Conservation (phyloP, 1,284 basidiomycete species). For the Sporisorium iseilematis-ciliati region DNA sequence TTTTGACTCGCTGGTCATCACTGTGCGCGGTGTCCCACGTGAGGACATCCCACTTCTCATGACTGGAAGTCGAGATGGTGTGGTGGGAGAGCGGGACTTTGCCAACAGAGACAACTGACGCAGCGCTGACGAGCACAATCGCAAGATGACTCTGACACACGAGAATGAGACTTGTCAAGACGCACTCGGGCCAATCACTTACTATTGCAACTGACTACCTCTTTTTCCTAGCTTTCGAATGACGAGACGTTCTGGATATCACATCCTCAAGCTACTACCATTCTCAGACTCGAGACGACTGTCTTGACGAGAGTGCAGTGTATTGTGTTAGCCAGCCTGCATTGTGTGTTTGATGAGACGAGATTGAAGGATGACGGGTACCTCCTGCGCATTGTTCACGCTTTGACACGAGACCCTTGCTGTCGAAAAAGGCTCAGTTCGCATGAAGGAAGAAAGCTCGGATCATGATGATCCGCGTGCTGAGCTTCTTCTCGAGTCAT, state of each 20-base stretch:
- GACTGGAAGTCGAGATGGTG: background rate
- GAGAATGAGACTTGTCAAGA: too few species aligned
- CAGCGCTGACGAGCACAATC: background rate
- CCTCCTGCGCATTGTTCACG: background rate
- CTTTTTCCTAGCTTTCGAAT: too few species aligned
- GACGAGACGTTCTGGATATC: too few species aligned
- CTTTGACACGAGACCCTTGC: background rate
- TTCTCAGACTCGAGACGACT: too few species aligned
- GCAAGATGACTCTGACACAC: too few species aligned
- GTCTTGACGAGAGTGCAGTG: too few species aligned
- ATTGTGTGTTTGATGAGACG: background rate
- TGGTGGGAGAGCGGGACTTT: background rate
- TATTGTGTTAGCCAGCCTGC: too few species aligned
- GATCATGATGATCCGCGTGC: conserved; percentile 2
- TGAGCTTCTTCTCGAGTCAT: background rate
- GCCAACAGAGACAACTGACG: background rate
- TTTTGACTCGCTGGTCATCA: conserved; percentile 11
- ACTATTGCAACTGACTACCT: too few species aligned
- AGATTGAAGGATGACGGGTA: background rate
- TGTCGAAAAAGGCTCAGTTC: background rate
- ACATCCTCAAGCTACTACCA: too few species aligned
- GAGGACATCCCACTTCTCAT: conserved; percentile 1
- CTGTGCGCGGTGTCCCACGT: conserved; percentile 6
- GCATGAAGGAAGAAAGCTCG: background rate
- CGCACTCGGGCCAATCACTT: too few species aligned